These are phyloP conservation scores for Podaxis sp. DNA, from an alignment of 768 basidiomycete genomes.

Conservation along the genomic window DNA sequence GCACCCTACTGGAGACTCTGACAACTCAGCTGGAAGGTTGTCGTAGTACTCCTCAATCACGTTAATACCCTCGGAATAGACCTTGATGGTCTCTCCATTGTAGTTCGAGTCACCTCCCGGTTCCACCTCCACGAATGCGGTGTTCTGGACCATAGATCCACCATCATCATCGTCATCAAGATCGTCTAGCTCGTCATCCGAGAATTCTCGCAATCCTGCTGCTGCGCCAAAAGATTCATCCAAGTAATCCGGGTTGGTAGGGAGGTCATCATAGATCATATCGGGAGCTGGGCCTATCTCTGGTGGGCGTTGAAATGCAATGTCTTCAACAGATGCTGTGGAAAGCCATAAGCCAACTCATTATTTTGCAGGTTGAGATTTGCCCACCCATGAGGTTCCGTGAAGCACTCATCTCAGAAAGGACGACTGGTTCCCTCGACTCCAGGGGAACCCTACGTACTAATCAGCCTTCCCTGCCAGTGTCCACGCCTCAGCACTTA, in stretches of 20 bases:
- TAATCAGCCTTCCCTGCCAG: conserved; percentile 2
- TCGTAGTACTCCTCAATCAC: conserved; percentile 77
- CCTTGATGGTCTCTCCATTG: conserved; percentile 84
- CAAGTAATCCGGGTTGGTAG: conserved; percentile 85
- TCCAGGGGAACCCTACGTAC: conserved; percentile 26
- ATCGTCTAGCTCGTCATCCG: conserved; percentile 73
- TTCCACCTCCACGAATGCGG: conserved; percentile 26
- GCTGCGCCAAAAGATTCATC: conserved; percentile 80
- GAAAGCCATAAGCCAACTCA: conserved; percentile 2
- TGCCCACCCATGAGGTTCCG: conserved; percentile 38
- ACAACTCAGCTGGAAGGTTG: conserved; percentile 55
- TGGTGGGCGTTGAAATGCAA: conserved; percentile 74
- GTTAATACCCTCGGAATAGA: conserved; percentile 63
- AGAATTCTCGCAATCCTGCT: conserved; percentile 70
- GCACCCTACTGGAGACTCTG: conserved; percentile 48
- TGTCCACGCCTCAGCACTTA: conserved; percentile 15
- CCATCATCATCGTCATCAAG: conserved; percentile 45
- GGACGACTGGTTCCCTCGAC: conserved; percentile 28
- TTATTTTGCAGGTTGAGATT: background rate
- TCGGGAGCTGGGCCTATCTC: conserved; percentile 81
- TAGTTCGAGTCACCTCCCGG: conserved; percentile 55
- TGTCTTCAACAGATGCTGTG: conserved; percentile 75
- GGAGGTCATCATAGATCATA: conserved; percentile 90
- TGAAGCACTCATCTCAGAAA: conserved; percentile 18
- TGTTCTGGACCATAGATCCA: conserved; percentile 21